phyloP scores from a whole-genome alignment of 352 stramenopile species.

The Pythium folliculosum region DNA sequence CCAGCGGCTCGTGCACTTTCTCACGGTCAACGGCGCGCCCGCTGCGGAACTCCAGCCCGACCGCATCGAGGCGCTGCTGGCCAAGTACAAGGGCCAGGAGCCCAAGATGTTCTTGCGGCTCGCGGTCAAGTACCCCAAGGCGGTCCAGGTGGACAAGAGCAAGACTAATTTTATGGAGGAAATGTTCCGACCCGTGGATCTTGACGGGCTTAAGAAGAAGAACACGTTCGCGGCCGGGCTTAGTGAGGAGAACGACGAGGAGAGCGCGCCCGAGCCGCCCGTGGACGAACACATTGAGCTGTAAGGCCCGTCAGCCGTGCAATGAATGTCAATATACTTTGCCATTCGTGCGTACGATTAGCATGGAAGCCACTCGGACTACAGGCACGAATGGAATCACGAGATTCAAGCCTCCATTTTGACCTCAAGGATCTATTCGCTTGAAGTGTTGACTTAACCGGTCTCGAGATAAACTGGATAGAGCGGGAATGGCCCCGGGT shows the following conservation, averaged over 20 bases:
- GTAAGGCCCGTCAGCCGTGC: slow-evolving; percentile 9
- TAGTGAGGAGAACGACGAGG: slow-evolving; percentile 14
- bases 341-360: too few relatives aligned
- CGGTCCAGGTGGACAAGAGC: slow-evolving; percentile 44
- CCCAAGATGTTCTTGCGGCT: slow-evolving; percentile 64
- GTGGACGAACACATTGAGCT: slow-evolving; percentile 52
- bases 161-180: slow-evolving; percentile 68
- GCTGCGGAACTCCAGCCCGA: slow-evolving; percentile 38
- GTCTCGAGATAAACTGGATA: background rate
- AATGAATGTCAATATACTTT: too few relatives aligned
- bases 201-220: slow-evolving; percentile 14
- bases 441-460: background rate
- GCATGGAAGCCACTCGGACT: too few relatives aligned
- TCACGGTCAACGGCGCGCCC: slow-evolving; percentile 42
- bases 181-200: slow-evolving; percentile 26
- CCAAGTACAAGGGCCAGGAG: slow-evolving; percentile 69
- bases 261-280: slow-evolving; percentile 18
- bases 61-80: slow-evolving; percentile 51
- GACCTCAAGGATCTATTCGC: too few relatives aligned
- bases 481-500: background rate
- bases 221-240: slow-evolving; percentile 25
- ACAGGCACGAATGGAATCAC: too few relatives aligned
- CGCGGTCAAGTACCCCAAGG: slow-evolving; percentile 59
- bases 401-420: too few relatives aligned
- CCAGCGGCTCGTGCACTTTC: slow-evolving; percentile 61